Evolutionary conservation across 169 alveolate species (phyloP).

Genomic region (Plasmodium sp.): DNA sequence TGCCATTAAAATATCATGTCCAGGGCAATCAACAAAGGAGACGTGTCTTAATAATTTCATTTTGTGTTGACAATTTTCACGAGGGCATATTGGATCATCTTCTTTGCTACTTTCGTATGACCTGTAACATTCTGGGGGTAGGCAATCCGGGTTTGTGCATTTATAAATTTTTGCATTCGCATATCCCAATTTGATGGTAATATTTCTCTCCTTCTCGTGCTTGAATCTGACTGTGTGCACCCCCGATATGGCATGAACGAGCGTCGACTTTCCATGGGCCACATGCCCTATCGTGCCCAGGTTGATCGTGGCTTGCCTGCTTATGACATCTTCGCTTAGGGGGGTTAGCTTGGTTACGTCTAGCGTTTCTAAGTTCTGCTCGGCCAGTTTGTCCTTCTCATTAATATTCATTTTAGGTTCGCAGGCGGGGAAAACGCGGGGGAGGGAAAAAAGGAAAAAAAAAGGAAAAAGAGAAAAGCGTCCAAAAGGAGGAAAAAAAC

Average conservation of each 20-base stretch:
- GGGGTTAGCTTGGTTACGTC: constrained; percentile 95
- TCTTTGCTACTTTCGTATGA: constrained; percentile 93
- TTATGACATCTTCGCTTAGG: constrained; percentile 98
- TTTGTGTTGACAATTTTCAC: constrained; percentile 89
- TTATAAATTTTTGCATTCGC: constrained; percentile 99
- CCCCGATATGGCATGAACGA: constrained; percentile 98
- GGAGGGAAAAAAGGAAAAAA: not conserved
- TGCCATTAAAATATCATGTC: constrained; percentile 99
- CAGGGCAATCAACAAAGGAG: constrained; percentile 99
- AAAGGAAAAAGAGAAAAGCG: not conserved
- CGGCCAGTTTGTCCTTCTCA: constrained; percentile 76
- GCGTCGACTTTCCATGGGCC: constrained; percentile 99
- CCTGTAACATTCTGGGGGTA: constrained; percentile 96
- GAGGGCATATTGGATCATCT: constrained; percentile 94
- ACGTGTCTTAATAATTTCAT: constrained; percentile 94
- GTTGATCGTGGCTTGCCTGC: constrained; percentile 98
- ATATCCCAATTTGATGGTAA: constrained; percentile 98
- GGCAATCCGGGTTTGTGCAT: constrained; percentile 96
- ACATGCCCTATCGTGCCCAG: constrained; percentile 99
- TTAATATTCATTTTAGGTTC: constrained; percentile 53
- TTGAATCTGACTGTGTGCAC: constrained; percentile 96
- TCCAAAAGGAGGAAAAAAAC: not conserved
- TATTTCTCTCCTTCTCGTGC: constrained; percentile 97
- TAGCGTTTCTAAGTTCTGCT: constrained; percentile 86
- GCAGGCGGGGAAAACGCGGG: not conserved